Evolutionary conservation across 139 green algal genomes (phyloP).

Genomic region (Limnomonas spitsbergensis): DNA sequence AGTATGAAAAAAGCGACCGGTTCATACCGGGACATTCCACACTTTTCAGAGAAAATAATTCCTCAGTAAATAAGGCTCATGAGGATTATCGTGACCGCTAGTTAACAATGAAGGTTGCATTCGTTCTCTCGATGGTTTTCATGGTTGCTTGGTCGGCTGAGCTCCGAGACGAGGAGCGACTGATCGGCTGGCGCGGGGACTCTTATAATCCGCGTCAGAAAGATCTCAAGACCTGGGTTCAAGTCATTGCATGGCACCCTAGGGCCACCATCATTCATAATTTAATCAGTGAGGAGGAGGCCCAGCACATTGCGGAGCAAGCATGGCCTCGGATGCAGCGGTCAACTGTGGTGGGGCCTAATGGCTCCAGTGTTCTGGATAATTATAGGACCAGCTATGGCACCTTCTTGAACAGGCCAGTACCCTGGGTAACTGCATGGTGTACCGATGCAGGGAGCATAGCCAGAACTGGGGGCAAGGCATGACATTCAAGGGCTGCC

Average conservation of each 20-base stretch:
- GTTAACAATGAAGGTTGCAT: too few relatives aligned
- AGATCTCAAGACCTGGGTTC: slow-evolving; percentile 3
- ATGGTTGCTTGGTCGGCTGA: not conserved
- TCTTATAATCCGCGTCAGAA: not conserved
- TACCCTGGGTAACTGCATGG: too few relatives aligned
- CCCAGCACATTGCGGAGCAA: slow-evolving; percentile 8
- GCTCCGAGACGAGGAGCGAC: not conserved
- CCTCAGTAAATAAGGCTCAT: too few relatives aligned
- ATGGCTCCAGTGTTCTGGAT: slow-evolving; percentile 26
- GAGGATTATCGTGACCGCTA: too few relatives aligned
- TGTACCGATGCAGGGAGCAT: too few relatives aligned
- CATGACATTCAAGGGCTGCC: too few relatives aligned
- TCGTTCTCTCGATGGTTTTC: too few relatives aligned
- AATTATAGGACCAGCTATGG: slow-evolving; percentile 35
- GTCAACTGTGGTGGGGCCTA: slow-evolving; percentile 26
- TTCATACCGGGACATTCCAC: too few relatives aligned
- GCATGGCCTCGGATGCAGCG: slow-evolving; percentile 9
- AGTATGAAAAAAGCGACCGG: too few relatives aligned
- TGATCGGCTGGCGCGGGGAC: slow-evolving; percentile 11
- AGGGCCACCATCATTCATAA: slow-evolving; percentile 2
- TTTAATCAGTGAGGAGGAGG: slow-evolving; percentile 1
- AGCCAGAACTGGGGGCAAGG: too few relatives aligned
- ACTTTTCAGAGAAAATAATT: too few relatives aligned
- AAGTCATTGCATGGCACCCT: not conserved
- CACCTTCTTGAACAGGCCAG: slow-evolving; percentile 23